Percentiles rank a stretch among this genome's conserved stretches.
These are phyloP conservation scores for Orychophragmus violaceus DNA, from an alignment of 345 rosid species.

Conservation along the genomic window DNA sequence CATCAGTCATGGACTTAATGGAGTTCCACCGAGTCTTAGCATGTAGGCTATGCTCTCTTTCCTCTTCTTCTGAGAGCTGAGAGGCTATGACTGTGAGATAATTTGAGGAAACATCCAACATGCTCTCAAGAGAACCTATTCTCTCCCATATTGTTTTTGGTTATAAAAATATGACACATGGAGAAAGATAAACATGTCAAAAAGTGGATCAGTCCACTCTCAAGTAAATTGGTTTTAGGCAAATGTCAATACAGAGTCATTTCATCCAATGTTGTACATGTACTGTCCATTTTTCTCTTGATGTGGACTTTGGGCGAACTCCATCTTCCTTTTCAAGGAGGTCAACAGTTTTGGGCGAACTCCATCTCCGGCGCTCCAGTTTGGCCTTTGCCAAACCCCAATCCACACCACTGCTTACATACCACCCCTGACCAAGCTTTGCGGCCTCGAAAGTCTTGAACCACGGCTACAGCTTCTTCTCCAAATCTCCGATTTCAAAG, in stretches of 20 bases:
- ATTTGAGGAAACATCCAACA: conserved; percentile 66
- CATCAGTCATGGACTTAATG: conserved; percentile 60
- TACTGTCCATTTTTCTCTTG: conserved; percentile 48
- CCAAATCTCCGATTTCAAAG: too few relatives aligned
- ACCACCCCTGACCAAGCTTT: too few relatives aligned
- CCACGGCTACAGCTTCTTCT: too few relatives aligned
- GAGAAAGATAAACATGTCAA: conserved; percentile 26
- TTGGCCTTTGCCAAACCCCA: too few relatives aligned
- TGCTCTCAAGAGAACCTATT: conserved; percentile 58
- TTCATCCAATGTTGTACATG: conserved; percentile 31
- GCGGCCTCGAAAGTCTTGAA: too few relatives aligned
- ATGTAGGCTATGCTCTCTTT: conserved; percentile 51
- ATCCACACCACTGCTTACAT: too few relatives aligned
- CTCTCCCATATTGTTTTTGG: conserved; percentile 61
- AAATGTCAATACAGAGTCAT: neutral
- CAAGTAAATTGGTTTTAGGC: neutral
- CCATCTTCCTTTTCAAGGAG: conserved; percentile 48
- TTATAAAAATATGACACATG: conserved; percentile 36
- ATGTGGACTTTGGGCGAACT: conserved; percentile 48
- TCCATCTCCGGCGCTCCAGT: too few relatives aligned
- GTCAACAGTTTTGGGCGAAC: too few relatives aligned
- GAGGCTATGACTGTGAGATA: conserved; percentile 68
- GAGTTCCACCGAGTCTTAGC: conserved; percentile 68
- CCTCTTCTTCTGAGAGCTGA: conserved; percentile 81
- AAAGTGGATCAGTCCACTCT: neutral